Evolutionary conservation across 352 stramenopile species (phyloP), one percentile per base, ranked within the genome.

Genomic region (Pythium utonaiense): DNA sequence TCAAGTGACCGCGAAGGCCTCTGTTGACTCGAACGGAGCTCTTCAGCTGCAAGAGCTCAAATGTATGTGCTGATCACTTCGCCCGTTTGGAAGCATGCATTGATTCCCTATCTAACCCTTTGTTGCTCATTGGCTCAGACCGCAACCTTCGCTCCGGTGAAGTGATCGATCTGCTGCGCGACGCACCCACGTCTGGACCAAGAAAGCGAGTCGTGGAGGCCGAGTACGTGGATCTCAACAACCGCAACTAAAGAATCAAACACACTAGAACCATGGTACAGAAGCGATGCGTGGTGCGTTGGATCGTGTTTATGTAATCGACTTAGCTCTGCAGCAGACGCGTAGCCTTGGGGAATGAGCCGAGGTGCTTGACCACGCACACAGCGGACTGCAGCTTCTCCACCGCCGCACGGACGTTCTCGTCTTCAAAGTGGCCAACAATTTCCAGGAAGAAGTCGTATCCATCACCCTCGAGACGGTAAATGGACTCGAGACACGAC

Each of bases 381-480:
- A 92, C 71, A 2, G 65, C 60, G 10, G 62, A 60, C 53, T 82
- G 67, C 24, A 93, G 66, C 49, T 83, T 63, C 25, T 82, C 64
- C 9, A 93, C 59, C 3, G 84, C 86, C 27, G 61, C 57, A 6
- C 74, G 66, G 21, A 93, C 78, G 40, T 86, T 83, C 4, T 51
- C 48, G 54, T 96, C 83, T 47, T 93, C 77, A 51, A 85, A 76
- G 57, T 95, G 82, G 33, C 82, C 86, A 36, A 83, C 62, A 36
- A 94, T 81, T 65, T 96, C 85, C 28, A 94, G 72, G 47, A 95
- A 95, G 52, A 96, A 96, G 57, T 91, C 83, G 57, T 90, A 95
- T 40, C 86, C 84, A 17, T 77, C 74, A 36, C 82, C 60, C 17
- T 89, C 75, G 47, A 80, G 61, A 6, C 84, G 82, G 51, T 91